phyloP scores from a whole-genome alignment of 2,329 filamentous ascomycete genomes.

The Penicillium sclerotiorum region DNA sequence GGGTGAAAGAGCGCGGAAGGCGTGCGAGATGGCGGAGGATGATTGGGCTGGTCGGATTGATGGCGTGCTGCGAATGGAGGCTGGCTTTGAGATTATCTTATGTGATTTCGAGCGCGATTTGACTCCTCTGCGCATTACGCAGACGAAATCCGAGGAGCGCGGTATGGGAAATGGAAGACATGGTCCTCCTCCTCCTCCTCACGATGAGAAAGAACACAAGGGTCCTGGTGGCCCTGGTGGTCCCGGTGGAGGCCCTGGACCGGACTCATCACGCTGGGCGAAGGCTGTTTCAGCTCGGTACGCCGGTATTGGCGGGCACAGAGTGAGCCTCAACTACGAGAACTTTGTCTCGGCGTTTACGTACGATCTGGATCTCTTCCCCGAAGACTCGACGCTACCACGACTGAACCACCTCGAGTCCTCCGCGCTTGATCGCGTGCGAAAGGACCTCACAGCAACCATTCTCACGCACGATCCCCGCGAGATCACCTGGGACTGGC shows the following conservation, averaged over 20 bases:
- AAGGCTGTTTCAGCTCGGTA: slow-evolving; percentile 34
- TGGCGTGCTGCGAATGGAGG: slow-evolving; percentile 68
- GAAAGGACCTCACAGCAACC: slow-evolving; percentile 50
- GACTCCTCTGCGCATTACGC: slow-evolving; percentile 36
- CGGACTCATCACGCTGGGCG: slow-evolving; percentile 18
- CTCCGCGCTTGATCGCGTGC: slow-evolving; percentile 39
- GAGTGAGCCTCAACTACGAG: slow-evolving; percentile 53
- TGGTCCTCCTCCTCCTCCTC: background rate
- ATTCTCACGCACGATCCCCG: slow-evolving; percentile 36
- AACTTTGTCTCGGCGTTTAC: slow-evolving; percentile 53
- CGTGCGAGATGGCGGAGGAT: slow-evolving; percentile 58
- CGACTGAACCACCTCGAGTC: slow-evolving; percentile 37
- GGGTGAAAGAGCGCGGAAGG: slow-evolving; percentile 52
- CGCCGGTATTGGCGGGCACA: slow-evolving; percentile 35
- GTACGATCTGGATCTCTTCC: slow-evolving; percentile 48
- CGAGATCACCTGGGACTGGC: slow-evolving; percentile 60
- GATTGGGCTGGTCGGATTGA: slow-evolving; percentile 60
- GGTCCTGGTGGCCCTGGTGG: slow-evolving; percentile 8
- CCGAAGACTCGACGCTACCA: slow-evolving; percentile 38
- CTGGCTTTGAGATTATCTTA: slow-evolving; percentile 70
- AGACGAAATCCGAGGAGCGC: slow-evolving; percentile 18
- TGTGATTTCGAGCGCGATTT: slow-evolving; percentile 61
- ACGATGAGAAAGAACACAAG: slow-evolving; percentile 6
- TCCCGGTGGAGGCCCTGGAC: slow-evolving; percentile 9
- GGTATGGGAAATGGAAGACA: background rate